Conservation (phyloP, 1,284 basidiomycete genomes). For the Ceratobasidium sp. region DNA sequence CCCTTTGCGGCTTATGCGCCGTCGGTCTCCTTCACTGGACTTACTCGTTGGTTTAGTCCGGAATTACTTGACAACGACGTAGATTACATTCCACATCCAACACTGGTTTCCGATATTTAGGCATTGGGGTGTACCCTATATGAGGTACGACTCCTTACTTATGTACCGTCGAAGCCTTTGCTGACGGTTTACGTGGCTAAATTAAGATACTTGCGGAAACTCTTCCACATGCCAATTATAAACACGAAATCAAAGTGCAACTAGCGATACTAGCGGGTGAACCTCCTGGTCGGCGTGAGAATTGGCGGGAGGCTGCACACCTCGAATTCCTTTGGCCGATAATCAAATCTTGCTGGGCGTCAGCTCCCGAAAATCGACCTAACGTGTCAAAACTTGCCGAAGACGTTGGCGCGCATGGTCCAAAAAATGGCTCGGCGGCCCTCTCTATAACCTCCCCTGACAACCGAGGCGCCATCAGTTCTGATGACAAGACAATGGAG, state of each 20-base stretch:
- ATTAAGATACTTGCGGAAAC: not conserved
- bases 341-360: not conserved
- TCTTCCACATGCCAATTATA: not conserved
- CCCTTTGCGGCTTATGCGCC: not conserved
- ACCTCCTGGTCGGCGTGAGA: not conserved
- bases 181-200: not conserved
- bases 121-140: slow-evolving; percentile 13
- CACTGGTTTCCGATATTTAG: not conserved
- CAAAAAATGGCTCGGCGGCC: not conserved
- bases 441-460: no score
- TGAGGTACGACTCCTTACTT: not conserved
- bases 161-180: not conserved
- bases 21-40: slow-evolving; percentile 1
- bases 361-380: not conserved
- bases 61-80: not conserved
- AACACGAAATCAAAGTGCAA: not conserved
- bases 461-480: no score
- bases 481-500: no score
- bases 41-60: slow-evolving; percentile 11
- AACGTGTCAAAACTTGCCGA: not conserved
- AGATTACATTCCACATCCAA: not conserved
- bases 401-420: not conserved
- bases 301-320: not conserved
- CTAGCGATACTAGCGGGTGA: not conserved
- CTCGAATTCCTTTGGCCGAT: slow-evolving; percentile 2